Base-by-base conservation (phyloP, 2,329 filamentous ascomycete genomes). In the Colletotrichum destructivum region DNA sequence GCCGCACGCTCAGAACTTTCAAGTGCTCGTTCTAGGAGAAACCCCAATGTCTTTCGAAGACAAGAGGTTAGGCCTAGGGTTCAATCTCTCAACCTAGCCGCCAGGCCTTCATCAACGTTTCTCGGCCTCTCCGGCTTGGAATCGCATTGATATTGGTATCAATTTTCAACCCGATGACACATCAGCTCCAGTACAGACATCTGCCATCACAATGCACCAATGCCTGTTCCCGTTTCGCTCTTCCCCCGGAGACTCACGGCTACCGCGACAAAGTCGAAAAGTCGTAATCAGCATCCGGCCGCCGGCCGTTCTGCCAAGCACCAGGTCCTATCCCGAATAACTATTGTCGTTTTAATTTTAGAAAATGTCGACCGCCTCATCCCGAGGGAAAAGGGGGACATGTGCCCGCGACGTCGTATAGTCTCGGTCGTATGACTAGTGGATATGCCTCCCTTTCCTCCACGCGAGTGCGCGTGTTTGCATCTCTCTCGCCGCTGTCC, bases 391-490 rank as follows among this genome's bases (percentile, higher is more conserved):
- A 68, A 52, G 38, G 31, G 56, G 21, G 26, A 40, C 26, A 23
- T 16, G 26, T 44, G 51, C 26, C 38, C 65, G 65, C 63, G 65
- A 71, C 69, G 26, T 70, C 66, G 60, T 40, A 69, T 35, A 70
- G 55, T 51, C 56, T 69, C 55, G 52, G 61, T 72, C 66, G 66
- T 64, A 72, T 66, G 66, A 71, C 55, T 38, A 40, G 70, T 71
- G 70, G 61, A 52, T 46, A 47, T 42, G 35, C 35, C 54, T 56
- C 12, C 31, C 18, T 56, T 11, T 40, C 31, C 35, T 40, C 54
- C 12, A n/a, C 31, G 54, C 54, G 54, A 38, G 54, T 15, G 54
- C 31, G 54, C 54, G 54, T 56, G 31, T 15, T 11, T 21, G 54
- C 31, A 16, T 56, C 54, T 68, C 26, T 38, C 35, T 55, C 16